Percentiles rank a stretch among this genome's conserved stretches.
Evolutionary conservation across 305 asterid genomes (phyloP).

Genomic region (Fraxinus floribunda): DNA sequence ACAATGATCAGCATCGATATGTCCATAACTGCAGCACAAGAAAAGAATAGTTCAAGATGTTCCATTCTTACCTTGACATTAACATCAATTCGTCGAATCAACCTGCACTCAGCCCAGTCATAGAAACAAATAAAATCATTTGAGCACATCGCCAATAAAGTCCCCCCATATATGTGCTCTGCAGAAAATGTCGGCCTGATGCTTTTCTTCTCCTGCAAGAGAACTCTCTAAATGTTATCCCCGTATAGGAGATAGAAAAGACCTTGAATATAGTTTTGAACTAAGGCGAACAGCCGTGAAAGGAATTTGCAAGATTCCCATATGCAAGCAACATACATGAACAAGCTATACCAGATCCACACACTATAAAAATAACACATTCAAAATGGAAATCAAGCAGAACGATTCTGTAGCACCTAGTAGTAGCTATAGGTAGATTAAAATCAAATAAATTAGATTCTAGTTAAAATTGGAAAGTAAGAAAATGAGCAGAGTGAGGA

Average conservation of each 20-base stretch:
- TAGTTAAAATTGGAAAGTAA: not conserved
- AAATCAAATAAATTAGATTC: not conserved
- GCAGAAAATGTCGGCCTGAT: slow-evolving; percentile 96
- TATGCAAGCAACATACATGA: not conserved
- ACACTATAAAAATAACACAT: not conserved
- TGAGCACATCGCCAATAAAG: slow-evolving; percentile 87
- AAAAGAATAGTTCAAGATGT: slow-evolving; percentile 1
- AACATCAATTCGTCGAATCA: slow-evolving; percentile 91
- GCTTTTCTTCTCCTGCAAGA: slow-evolving; percentile 94
- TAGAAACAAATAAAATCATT: slow-evolving; percentile 94
- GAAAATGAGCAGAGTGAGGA: not conserved
- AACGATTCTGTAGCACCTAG: not conserved
- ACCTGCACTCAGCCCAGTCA: slow-evolving; percentile 96
- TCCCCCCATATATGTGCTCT: slow-evolving; percentile 91
- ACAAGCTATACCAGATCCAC: not conserved
- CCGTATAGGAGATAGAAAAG: slow-evolving; percentile 12
- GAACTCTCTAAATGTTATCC: slow-evolving; percentile 24
- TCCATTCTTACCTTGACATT: slow-evolving; percentile 74
- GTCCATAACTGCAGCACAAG: not conserved
- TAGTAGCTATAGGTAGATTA: not conserved
- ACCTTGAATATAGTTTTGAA: not conserved
- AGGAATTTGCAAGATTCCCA: not conserved
- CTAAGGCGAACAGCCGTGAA: not conserved
- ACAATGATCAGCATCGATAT: not conserved
- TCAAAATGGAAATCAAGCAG: not conserved